Evolutionary conservation across 2,329 filamentous ascomycete genomes (phyloP), one percentile per base, ranked within the genome.

Genomic region (Talaromyces sp.): DNA sequence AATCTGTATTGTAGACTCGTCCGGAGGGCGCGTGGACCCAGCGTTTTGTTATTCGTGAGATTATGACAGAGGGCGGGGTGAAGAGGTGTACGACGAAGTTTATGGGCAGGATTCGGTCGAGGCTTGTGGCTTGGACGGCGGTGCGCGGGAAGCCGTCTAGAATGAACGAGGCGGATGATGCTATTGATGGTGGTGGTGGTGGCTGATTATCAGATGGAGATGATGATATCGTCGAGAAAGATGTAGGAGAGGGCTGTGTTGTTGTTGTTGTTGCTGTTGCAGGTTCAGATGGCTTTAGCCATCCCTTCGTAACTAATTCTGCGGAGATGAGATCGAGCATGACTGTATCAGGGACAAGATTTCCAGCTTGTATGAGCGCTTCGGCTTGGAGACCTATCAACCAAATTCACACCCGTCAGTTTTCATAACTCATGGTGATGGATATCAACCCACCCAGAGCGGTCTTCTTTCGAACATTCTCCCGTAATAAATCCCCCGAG

Each of bases 101-200:
- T 72, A 99, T 92, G n/a, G 93, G 91, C 33, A 97, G 84, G 35
- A 97, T 81, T 46, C 79, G 77, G 70, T 96, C 91, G 50, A 97
- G 82, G 58, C 86, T 86, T 41, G 77, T 73, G 28, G 92, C 94
- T 75, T 99, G 94, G 2, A 78, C 70, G 0, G 89, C 88, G 6
- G 90, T 99, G 63, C 94, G 88, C 2, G 94, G 94, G 74, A 97
- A 99, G 15, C 94, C 94, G 71, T 99, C 94, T 55, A 99, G 87
- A 63, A 99, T 89, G 73, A 97, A 97, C 0, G 91, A 96, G 8
- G 91, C 91, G 0, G 84, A 78, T 0, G 91, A 89, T 62, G 88
- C 82, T 41, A 94, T 82, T 51, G 86, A 71, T 31, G 53, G 11
- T 60, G 61, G 70, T 59, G 69, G 69, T 58, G 37, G 3, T 52